Evolutionary conservation across 495 filamentous ascomycete species (phyloP).

Genomic region (Xylaria acuta): DNA sequence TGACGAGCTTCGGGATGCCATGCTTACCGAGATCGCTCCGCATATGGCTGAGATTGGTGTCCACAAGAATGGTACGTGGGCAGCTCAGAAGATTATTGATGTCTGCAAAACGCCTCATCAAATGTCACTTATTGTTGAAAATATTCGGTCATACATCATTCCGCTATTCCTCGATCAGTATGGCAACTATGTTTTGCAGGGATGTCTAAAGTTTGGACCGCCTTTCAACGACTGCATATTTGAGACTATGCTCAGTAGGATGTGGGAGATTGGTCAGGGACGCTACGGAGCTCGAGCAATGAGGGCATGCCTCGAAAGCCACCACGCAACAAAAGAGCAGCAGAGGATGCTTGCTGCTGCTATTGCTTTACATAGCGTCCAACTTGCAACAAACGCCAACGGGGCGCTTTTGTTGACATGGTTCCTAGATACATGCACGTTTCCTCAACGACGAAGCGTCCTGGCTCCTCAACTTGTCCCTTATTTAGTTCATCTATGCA

Average conservation of each 20-base stretch:
- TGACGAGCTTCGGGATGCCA: constrained; percentile 85
- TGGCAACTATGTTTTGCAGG: constrained; percentile 97
- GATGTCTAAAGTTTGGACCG: constrained; percentile 86
- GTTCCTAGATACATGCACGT: constrained; percentile 98
- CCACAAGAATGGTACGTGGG: constrained; percentile 99
- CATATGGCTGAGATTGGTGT: constrained; percentile 96
- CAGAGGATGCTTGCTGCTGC: constrained; percentile 93
- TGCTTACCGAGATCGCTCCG: constrained; percentile 86
- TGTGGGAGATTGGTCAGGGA: constrained; percentile 95
- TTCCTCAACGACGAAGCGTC: constrained; percentile 88
- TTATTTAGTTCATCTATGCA: constrained; percentile 95
- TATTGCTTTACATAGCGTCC: constrained; percentile 94
- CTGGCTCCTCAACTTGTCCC: constrained; percentile 92
- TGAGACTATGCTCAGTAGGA: constrained; percentile 91
- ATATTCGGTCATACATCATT: constrained; percentile 82
- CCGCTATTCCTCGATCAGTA: constrained; percentile 96
- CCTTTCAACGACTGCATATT: constrained; percentile 97
- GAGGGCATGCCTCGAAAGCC: constrained; percentile 96
- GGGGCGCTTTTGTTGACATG: constrained; percentile 93
- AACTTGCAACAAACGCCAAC: constrained; percentile 95
- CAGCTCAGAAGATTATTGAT: constrained; percentile 98
- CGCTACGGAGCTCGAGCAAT: constrained; percentile 94
- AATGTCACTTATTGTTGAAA: constrained; percentile 82
- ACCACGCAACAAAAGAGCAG: constrained; percentile 93
- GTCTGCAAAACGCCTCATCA: constrained; percentile 84